Conservation (phyloP, 2,329 filamentous ascomycete species). For the Reticulascus tulasneorum region DNA sequence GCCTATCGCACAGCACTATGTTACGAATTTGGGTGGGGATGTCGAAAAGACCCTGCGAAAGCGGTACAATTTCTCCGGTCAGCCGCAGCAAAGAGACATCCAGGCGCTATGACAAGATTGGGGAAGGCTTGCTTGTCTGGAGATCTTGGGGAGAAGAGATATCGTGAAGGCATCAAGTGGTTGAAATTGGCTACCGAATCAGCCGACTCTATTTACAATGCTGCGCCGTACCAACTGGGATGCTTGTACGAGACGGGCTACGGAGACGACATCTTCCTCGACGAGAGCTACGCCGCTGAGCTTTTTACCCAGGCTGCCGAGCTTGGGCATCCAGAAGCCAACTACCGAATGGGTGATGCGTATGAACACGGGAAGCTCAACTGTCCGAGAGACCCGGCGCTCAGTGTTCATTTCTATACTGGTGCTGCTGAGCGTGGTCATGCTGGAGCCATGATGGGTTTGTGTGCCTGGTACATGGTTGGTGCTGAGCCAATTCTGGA, state of each 20-base stretch:
- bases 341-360: slow-evolving; percentile 86
- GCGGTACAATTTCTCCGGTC: slow-evolving; percentile 90
- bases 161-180: slow-evolving; percentile 93
- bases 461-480: slow-evolving; percentile 98
- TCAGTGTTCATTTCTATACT: slow-evolving; percentile 98
- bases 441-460: slow-evolving; percentile 89
- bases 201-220: slow-evolving; percentile 87
- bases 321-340: slow-evolving; percentile 81
- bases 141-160: slow-evolving; percentile 82
- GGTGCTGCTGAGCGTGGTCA: slow-evolving; percentile 82
- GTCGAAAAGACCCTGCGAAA: slow-evolving; percentile 82
- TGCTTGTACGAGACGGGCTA: slow-evolving; percentile 88
- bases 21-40: slow-evolving; percentile 98
- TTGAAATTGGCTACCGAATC: slow-evolving; percentile 88
- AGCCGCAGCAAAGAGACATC: slow-evolving; percentile 89
- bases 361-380: slow-evolving; percentile 89
- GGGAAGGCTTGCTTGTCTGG: slow-evolving; percentile 86
- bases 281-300: slow-evolving; percentile 86
- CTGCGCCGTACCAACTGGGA: slow-evolving; percentile 86
- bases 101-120: slow-evolving; percentile 88
- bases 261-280: slow-evolving; percentile 89
- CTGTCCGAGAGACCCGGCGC: slow-evolving; percentile 84
- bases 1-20: slow-evolving; percentile 89
- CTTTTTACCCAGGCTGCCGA: slow-evolving; percentile 93
- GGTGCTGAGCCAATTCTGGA: slow-evolving; percentile 88